Conservation (phyloP, 192 early-diverging fungal species). For the Coemansia sp. region DNA sequence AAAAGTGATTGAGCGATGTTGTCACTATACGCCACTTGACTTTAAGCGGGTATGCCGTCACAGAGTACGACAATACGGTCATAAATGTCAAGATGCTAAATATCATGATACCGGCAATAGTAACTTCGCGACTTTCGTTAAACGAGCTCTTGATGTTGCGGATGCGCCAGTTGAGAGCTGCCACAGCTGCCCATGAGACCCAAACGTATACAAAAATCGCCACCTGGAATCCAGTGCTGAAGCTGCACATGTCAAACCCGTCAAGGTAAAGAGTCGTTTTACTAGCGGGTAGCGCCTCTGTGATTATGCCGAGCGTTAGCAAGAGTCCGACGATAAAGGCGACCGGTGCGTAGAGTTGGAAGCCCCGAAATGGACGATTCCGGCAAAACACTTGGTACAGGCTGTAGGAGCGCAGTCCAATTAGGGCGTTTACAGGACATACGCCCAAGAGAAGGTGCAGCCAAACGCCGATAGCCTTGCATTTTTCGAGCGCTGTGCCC, state of each 20-base stretch:
- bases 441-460: conserved; percentile 37
- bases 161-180: conserved; percentile 32
- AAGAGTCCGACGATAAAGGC: conserved; percentile 8
- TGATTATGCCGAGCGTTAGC: conserved; percentile 26
- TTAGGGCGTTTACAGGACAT: conserved; percentile 30
- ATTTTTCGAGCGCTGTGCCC: conserved; percentile 20
- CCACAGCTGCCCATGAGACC: conserved; percentile 32
- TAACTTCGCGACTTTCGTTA: conserved; percentile 45
- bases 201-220: conserved; percentile 38
- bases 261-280: conserved; percentile 24
- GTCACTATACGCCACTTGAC: conserved; percentile 22
- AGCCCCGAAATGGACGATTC: neutral
- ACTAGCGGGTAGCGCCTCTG: conserved; percentile 10
- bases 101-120: conserved; percentile 16
- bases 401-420: conserved; percentile 9
- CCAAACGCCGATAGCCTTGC: conserved; percentile 47
- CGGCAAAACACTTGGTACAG: conserved; percentile 2
- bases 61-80: conserved; percentile 34
- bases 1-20: conserved; percentile 35
- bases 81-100: conserved; percentile 29
- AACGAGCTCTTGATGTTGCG: conserved; percentile 52
- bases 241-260: conserved; percentile 29
- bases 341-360: neutral
- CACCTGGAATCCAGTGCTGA: conserved; percentile 27
- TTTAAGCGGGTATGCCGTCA: conserved; percentile 20